Conservation (phyloP, 2,329 filamentous ascomycete species). For the Calonectria multiphialidica region DNA sequence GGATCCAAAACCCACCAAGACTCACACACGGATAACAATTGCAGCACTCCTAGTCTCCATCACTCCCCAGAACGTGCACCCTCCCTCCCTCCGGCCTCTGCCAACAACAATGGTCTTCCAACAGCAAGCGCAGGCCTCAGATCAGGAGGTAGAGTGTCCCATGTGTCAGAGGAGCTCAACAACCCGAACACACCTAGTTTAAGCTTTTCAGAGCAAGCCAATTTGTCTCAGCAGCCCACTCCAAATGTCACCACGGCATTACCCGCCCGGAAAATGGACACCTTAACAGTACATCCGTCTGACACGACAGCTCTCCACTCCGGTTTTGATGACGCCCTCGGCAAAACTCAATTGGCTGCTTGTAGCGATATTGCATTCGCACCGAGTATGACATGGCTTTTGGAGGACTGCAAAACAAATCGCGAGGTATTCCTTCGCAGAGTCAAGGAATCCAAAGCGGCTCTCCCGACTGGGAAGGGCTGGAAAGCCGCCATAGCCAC, state of each 20-base stretch:
- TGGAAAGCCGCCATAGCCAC: constrained; percentile 22
- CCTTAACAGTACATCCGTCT: not conserved
- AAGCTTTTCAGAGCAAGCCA: not conserved
- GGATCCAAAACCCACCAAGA: not conserved
- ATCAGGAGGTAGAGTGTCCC: not conserved
- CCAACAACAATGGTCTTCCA: not conserved
- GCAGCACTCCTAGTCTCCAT: not conserved
- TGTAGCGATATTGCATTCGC: not conserved
- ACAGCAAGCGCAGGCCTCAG: not conserved
- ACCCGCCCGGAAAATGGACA: not conserved
- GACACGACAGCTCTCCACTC: not conserved
- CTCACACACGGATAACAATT: not conserved
- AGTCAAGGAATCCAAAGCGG: constrained; percentile 14
- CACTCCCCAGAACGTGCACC: not conserved
- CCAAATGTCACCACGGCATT: not conserved
- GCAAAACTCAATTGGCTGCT: not conserved
- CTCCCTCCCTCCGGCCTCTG: not conserved
- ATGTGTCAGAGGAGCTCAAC: not conserved
- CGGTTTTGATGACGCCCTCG: not conserved
- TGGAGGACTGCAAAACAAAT: constrained; percentile 3
- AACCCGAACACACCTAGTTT: not conserved
- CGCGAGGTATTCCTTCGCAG: constrained; percentile 12
- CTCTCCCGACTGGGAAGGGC: constrained; percentile 14
- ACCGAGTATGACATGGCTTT: not conserved
- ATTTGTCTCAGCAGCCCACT: not conserved